phyloP scores from a whole-genome alignment of 805 yeast species.

The Starmerella floris region DNA sequence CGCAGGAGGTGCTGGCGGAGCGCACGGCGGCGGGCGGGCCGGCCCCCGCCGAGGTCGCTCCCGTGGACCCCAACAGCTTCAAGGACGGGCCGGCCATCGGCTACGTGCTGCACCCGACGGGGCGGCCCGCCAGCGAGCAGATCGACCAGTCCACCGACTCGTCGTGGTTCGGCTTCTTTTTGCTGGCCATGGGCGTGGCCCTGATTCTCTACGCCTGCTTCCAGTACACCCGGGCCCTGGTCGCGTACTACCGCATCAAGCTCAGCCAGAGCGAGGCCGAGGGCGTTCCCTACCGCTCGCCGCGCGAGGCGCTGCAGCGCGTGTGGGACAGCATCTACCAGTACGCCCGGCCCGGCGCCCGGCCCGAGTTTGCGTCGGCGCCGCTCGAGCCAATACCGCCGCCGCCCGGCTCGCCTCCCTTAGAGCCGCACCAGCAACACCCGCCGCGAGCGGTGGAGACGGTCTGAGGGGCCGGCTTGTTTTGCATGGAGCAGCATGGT shows the following conservation, averaged over 20 bases:
- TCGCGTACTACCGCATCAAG: background rate
- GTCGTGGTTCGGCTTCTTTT: background rate
- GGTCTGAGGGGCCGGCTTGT: too few relatives aligned
- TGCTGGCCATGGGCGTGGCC: background rate
- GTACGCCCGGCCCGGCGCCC: background rate
- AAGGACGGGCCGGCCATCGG: conserved; percentile 27
- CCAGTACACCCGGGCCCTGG: background rate
- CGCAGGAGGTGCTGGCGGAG: conserved; percentile 42
- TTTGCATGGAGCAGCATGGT: too few relatives aligned
- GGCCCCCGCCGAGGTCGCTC: conserved; percentile 34
- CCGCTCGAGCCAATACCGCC: background rate
- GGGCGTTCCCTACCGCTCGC: background rate
- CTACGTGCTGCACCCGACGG: conserved; percentile 18
- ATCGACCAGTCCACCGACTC: background rate
- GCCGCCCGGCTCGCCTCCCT: background rate
- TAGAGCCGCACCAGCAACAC: background rate
- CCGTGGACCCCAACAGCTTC: conserved; percentile 45
- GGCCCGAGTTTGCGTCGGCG: background rate
- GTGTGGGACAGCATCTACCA: background rate
- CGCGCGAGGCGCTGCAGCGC: background rate
- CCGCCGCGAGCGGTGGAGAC: background rate
- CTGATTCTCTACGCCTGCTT: background rate
- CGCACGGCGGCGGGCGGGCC: conserved; percentile 22
- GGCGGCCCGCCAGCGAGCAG: conserved; percentile 3
- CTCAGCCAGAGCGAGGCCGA: background rate